Evolutionary conservation across 139 green algal species (phyloP).

Genomic region (Penium margaritaceum): DNA sequence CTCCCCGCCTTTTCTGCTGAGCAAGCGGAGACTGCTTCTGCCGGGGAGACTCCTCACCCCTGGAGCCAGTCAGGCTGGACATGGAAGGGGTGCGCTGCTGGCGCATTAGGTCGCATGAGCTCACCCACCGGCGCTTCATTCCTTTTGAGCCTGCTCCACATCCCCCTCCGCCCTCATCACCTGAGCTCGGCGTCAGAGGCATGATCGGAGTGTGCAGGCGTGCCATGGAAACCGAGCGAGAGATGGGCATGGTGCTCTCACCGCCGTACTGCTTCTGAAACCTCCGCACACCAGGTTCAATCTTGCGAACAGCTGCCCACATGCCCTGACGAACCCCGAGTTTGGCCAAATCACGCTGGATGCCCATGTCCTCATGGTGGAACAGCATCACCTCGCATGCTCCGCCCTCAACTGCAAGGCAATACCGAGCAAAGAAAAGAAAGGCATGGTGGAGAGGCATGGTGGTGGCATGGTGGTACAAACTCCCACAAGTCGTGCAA

Average conservation of each 20-base stretch:
- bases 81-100: too few relatives aligned
- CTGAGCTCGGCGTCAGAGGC: not conserved
- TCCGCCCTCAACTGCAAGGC: constrained; percentile 16
- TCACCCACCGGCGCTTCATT: not conserved
- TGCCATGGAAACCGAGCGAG: constrained; percentile 14
- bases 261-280: constrained; percentile 7
- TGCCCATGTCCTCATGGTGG: constrained; percentile 44
- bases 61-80: too few relatives aligned
- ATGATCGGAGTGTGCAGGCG: constrained; percentile 24
- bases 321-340: constrained; percentile 42
- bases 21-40: not conserved
- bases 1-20: not conserved
- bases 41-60: not conserved
- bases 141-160: not conserved
- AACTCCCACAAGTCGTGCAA: too few relatives aligned
- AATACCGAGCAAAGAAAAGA: too few relatives aligned
- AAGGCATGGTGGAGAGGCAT: too few relatives aligned
- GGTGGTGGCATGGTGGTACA: too few relatives aligned
- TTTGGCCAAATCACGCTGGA: constrained; percentile 47
- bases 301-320: constrained; percentile 45
- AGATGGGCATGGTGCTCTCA: constrained; percentile 2
- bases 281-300: constrained; percentile 32
- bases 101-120: not conserved
- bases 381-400: constrained; percentile 34
- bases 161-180: not conserved